Evolutionary conservation across 495 filamentous ascomycete genomes (phyloP).

Genomic region (Pseudevernia furfuracea): DNA sequence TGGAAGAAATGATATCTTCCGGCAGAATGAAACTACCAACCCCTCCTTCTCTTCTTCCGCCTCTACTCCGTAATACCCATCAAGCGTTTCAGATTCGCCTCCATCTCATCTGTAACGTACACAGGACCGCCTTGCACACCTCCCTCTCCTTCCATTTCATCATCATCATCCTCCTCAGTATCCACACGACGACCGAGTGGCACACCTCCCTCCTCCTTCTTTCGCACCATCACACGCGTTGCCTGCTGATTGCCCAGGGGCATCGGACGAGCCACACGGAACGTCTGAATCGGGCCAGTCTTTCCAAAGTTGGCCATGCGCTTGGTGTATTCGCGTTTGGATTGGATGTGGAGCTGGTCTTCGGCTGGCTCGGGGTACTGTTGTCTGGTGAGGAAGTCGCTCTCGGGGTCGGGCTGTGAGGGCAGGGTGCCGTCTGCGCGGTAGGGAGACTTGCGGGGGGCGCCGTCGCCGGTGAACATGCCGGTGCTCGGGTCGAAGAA

Average conservation of each 20-base stretch:
- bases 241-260: not conserved
- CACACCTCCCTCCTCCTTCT: not conserved
- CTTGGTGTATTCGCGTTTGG: not conserved
- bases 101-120: not conserved
- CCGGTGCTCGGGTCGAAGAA: constrained; percentile 13
- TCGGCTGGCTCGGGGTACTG: not conserved
- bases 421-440: constrained; percentile 13
- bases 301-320: not conserved
- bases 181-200: not conserved
- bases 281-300: not conserved
- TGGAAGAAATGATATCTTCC: not conserved
- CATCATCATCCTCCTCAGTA: not conserved
- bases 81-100: not conserved
- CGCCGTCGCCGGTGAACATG: constrained; percentile 17
- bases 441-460: constrained; percentile 8
- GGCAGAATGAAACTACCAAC: not conserved
- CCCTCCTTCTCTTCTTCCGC: not conserved
- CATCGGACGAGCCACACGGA: not conserved
- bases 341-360: not conserved
- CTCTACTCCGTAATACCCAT: not conserved
- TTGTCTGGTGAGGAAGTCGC: not conserved
- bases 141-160: not conserved
- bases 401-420: not conserved
- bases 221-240: not conserved
- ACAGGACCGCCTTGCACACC: not conserved